Evolutionary conservation across 345 rosid genomes (phyloP), one percentile per base, ranked within the genome.

Genomic region (Citrus reticulata): DNA sequence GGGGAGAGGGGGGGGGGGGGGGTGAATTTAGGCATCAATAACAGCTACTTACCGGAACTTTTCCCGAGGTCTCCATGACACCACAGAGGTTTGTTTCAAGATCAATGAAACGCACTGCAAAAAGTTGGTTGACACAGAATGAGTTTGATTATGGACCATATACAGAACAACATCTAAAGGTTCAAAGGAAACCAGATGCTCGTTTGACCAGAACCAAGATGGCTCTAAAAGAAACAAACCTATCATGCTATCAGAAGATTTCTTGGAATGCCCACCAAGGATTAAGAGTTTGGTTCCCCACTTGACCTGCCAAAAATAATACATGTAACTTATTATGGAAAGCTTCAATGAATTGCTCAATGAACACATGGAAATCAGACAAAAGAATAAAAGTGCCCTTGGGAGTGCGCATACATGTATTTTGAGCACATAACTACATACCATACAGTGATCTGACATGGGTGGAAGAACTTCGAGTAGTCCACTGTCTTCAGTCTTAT

Each of bases 201-300:
- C 55, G n/a, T 65, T 59, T 49, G 49, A 84, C 69, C 62, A n/a
- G 25, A 62, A 42, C 29, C 63, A 75, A 54, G 29, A 25, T 35
- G 40, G 63, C 58, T 69, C 40, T 22, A 75, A 58, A 35, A 76
- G 37, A 64, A 77, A 74, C 93, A 79, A 82, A 93, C 99, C 97
- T 88, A 64, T 85, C 82, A 96, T 82, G 72, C 81, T 78, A 83
- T 86, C 89, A 30, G 90, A 79, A 86, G 87, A 79, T 65, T 84
- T 88, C 85, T 88, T 96, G 17, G 97, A 88, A 82, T 96, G 87
- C 54, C 99, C 98, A 11, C 98, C 97, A 35, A 94, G 79, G 62
- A 96, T 77, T 37, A 96, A 91, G 73, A 96, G 91, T 85, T 87
- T 92, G 89, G 83, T 89, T 77, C 88, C 91, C 98, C 98, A 96